Evolutionary conservation across 2,329 filamentous ascomycete genomes (phyloP), one percentile per base, ranked within the genome.

Genomic region (Alternaria tenuissima): DNA sequence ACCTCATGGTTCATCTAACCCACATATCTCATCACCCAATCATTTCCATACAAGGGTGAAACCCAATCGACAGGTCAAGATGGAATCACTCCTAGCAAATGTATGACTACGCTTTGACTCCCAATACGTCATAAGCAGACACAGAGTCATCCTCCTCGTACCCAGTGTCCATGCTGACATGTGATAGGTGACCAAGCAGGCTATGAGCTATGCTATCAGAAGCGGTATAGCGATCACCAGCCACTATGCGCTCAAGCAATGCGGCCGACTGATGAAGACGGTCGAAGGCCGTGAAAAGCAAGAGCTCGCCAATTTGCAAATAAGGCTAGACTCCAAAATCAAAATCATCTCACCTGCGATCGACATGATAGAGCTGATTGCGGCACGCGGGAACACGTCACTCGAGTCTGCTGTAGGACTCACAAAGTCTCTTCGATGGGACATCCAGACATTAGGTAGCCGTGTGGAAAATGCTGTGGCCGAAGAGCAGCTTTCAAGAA

Each of bases 131-230:
- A 62, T 51, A 28, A 16, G 24, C 20, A 12, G 54, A 43, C 16
- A 32, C n/a, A n/a, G 6, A 42, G 28, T 18, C 24, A 16, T n/a
- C 8, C 12, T 28, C 30, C 34, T 36, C 16, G 16, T 41, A 18
- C 7, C 6, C 4, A 14, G 6, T n/a, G 7, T 6, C 1, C 16
- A 18, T 8, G 18, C 66, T 71, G 46, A 70, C 64, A 36, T 7
- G 20, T n/a, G 52, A 54, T 63, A 89, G 87, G 81, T 89, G 67
- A 91, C 89, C 59, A 86, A 89, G 69, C 92, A 96, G 81, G 92
- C 92, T 51, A 90, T 96, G 86, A 96, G 93, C 81, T 96, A 95
- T 86, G 93, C 93, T 76, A 94, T 97, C 71, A 85, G 91, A 79
- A 82, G 93, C 18, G 93, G 93, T 51, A 89, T 98, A 67, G 88